A percentile compares a stretch with the other conserved stretches of the same genome.
These are phyloP conservation scores for Castanopsis chinensis DNA, from an alignment of 306 rosid genomes.

Conservation along the genomic window DNA sequence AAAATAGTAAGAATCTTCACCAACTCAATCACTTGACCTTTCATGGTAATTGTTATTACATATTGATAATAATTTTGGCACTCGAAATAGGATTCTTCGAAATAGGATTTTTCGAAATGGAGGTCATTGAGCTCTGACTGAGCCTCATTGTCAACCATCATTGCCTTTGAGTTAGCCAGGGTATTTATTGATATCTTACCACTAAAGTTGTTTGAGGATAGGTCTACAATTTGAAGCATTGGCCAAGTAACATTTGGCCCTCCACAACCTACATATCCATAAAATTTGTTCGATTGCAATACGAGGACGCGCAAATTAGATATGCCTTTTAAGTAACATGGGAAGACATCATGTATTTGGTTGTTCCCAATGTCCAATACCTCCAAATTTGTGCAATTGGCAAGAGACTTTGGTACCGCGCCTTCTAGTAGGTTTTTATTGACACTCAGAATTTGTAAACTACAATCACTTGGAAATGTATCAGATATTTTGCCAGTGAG, in stretches of 20 bases:
- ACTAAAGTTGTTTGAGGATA: constrained; percentile 4
- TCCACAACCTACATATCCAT: constrained; percentile 13
- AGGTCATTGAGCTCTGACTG: constrained; percentile 6
- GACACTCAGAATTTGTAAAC: constrained; percentile 16
- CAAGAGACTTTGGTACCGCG: constrained; percentile 21
- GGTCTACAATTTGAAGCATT: constrained; percentile 36
- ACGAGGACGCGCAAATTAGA: constrained; percentile 24
- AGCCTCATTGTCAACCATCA: constrained; percentile 1
- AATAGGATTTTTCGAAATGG: neutral
- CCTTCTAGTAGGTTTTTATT: constrained; percentile 28
- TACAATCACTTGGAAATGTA: neutral
- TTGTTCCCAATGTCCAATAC: constrained; percentile 43
- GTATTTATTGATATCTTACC: neutral
- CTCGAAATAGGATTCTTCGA: no score
- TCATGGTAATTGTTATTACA: constrained; percentile 23
- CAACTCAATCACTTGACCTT: constrained; percentile 18
- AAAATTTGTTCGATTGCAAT: constrained; percentile 28
- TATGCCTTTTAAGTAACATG: constrained; percentile 15
- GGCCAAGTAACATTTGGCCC: neutral
- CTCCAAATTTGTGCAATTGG: constrained; percentile 20
- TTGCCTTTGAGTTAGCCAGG: neutral
- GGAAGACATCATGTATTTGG: neutral
- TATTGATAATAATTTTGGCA: constrained; percentile 10
- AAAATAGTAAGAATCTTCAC: neutral
- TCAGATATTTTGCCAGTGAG: neutral